phyloP scores from a whole-genome alignment of 179 eudicot species.

The Beta corolliflora region DNA sequence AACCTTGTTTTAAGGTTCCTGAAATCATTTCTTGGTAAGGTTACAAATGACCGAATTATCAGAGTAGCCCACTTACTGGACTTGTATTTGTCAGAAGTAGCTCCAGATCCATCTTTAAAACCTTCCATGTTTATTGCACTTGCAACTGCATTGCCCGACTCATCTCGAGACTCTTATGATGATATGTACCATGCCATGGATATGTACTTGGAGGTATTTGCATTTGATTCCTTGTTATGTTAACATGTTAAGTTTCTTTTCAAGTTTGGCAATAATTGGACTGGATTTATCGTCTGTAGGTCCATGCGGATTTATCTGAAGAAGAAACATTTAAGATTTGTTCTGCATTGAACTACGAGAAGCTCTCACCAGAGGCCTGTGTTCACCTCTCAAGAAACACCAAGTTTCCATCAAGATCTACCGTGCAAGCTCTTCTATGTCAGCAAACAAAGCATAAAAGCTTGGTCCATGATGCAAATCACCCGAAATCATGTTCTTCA shows the following conservation, averaged over 20 bases:
- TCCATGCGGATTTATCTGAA: constrained; percentile 59
- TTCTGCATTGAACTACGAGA: constrained; percentile 57
- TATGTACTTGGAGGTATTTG: constrained; percentile 70
- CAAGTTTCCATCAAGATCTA: constrained; percentile 57
- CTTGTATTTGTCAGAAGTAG: constrained; percentile 72
- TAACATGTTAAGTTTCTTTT: not conserved
- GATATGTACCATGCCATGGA: constrained; percentile 68
- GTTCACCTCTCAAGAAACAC: constrained; percentile 52
- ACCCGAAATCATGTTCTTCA: constrained; percentile 25
- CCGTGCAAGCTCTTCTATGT: constrained; percentile 52
- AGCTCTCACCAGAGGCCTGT: constrained; percentile 61
- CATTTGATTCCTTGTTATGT: constrained; percentile 3
- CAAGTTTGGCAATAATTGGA: not conserved
- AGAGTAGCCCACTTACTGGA: constrained; percentile 62
- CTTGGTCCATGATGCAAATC: constrained; percentile 39
- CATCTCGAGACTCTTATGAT: constrained; percentile 61
- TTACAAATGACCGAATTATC: constrained; percentile 42
- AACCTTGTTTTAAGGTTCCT: constrained; percentile 62
- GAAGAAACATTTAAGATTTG: constrained; percentile 62
- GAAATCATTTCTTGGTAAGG: constrained; percentile 44
- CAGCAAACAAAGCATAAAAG: constrained; percentile 59
- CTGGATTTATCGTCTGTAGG: constrained; percentile 33
- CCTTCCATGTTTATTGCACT: constrained; percentile 63
- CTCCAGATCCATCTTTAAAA: constrained; percentile 73
- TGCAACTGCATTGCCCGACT: constrained; percentile 60